Conservation (phyloP, 2,329 filamentous ascomycete species). For the Didymella lethalis region DNA sequence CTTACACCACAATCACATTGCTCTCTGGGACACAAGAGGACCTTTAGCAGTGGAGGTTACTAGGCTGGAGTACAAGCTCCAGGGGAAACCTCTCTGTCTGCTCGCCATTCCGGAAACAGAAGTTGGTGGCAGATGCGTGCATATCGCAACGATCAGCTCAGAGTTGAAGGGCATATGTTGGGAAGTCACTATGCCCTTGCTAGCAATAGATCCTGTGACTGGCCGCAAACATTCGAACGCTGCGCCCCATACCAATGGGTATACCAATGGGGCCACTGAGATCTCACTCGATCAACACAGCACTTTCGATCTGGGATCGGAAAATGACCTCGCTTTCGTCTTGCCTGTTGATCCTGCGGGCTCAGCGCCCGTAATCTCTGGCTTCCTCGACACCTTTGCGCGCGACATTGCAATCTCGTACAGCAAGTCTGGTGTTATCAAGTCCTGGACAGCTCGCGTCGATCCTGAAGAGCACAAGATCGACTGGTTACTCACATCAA, state of each 20-base stretch:
- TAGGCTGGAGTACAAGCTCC: conserved; percentile 64
- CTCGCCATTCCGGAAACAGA: conserved; percentile 74
- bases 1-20: conserved; percentile 73
- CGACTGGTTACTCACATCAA: conserved; percentile 84
- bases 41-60: conserved; percentile 67
- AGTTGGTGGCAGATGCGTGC: conserved; percentile 59
- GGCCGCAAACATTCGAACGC: conserved; percentile 38
- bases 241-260: conserved; percentile 33
- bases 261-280: conserved; percentile 41
- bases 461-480: conserved; percentile 66
- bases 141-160: conserved; percentile 84
- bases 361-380: conserved; percentile 72
- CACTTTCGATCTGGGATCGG: conserved; percentile 69
- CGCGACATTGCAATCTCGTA: conserved; percentile 88
- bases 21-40: conserved; percentile 79
- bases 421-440: conserved; percentile 74
- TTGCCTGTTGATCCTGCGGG: conserved; percentile 89
- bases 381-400: conserved; percentile 85
- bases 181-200: conserved; percentile 71
- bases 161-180: conserved; percentile 81
- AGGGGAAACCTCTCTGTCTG: conserved; percentile 80
- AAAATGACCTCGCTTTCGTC: conserved; percentile 65
- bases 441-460: conserved; percentile 85
- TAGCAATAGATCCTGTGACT: conserved; percentile 38
- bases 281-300: conserved; percentile 71